Base-by-base conservation (phyloP, 2,329 filamentous ascomycete genomes). In the Aspergillus neotritici region DNA sequence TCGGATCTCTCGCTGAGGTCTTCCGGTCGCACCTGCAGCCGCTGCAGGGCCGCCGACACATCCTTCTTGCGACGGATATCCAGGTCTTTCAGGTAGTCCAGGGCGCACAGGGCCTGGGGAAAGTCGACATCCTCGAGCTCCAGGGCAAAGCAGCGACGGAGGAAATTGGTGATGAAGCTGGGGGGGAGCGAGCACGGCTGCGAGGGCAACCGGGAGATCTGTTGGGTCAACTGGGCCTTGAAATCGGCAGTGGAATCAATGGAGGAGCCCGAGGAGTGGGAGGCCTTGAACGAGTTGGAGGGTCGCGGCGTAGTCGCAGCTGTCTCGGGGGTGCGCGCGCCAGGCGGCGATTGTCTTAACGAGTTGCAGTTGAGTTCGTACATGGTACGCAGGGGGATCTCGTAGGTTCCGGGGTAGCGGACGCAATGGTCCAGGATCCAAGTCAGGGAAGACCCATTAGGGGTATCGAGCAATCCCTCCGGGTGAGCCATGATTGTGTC, bases 371-470 rank as follows among this genome's bases (percentile, higher is more conserved):
- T 84, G 61, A 84, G 71, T 17, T 76, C 75, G 67, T 83, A 84
- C 77, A 84, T 83, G 49, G 79, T 83, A 44, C 80, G 76, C 21
- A 84, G 70, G 14, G 81, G 81, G 28, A 84, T 78, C 55, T 84
- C 81, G 57, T 84, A 83, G 53, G 72, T 77, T 54, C 72, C 74
- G 7, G 79, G 79, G 57, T 83, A 80, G 45, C 76, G 74, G 41
- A 82, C 65, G 44, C 81, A 71, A 58, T 80, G 78, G 45, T 80
- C 78, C 38, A 80, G 68, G 47, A 81, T 77, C 72, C 75, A 72
- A 47, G 69, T 63, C 58, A 74, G 65, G 16, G 66, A 63, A 31
- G 66, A 64, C 48, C 68, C 70, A 51, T 70, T 64, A 6, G 62
- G 61, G 43, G 43, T 46, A 41, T 56, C 52, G 37, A 52, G 43